A percentile compares a stretch with the other conserved stretches of the same genome.
Evolutionary conservation across 371 early-diverging fungal genomes (phyloP).

Genomic region (Rhizopus microsporus): DNA sequence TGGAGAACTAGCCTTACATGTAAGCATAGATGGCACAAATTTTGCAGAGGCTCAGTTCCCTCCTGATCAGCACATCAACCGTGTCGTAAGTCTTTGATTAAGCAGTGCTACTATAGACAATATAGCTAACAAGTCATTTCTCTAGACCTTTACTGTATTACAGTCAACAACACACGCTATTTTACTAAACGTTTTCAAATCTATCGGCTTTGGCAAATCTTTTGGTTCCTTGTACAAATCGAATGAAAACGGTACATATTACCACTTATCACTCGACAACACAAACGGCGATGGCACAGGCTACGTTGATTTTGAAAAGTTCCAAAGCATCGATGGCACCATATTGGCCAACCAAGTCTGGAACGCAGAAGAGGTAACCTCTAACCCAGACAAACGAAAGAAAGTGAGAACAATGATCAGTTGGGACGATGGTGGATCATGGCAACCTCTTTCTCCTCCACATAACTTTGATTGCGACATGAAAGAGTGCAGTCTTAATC

Average conservation of each 20-base stretch:
- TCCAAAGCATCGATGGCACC: constrained; percentile 83
- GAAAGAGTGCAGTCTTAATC: constrained; percentile 68
- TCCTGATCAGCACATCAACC: constrained; percentile 54
- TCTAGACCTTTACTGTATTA: constrained; percentile 70
- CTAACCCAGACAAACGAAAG: constrained; percentile 57
- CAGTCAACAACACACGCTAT: constrained; percentile 74
- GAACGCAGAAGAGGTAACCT: constrained; percentile 66
- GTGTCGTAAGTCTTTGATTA: constrained; percentile 32
- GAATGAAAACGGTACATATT: constrained; percentile 80
- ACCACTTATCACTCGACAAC: constrained; percentile 69
- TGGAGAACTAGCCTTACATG: constrained; percentile 59
- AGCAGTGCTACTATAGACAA: neutral
- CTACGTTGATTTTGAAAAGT: constrained; percentile 88
- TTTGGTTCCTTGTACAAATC: constrained; percentile 85
- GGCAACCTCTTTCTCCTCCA: constrained; percentile 73
- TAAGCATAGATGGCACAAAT: constrained; percentile 71
- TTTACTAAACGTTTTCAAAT: constrained; percentile 74
- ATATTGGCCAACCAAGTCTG: constrained; percentile 85
- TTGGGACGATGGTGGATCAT: constrained; percentile 84
- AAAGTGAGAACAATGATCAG: constrained; percentile 74
- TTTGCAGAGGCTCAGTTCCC: constrained; percentile 83
- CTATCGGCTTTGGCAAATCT: constrained; percentile 51
- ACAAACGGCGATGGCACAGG: constrained; percentile 77
- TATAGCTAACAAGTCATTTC: neutral
- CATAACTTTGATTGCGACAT: constrained; percentile 50